Percentiles rank a stretch among this genome's conserved stretches.
These are phyloP conservation scores for Yarrowia hollandica DNA, from an alignment of 805 yeast species.

Conservation along the genomic window DNA sequence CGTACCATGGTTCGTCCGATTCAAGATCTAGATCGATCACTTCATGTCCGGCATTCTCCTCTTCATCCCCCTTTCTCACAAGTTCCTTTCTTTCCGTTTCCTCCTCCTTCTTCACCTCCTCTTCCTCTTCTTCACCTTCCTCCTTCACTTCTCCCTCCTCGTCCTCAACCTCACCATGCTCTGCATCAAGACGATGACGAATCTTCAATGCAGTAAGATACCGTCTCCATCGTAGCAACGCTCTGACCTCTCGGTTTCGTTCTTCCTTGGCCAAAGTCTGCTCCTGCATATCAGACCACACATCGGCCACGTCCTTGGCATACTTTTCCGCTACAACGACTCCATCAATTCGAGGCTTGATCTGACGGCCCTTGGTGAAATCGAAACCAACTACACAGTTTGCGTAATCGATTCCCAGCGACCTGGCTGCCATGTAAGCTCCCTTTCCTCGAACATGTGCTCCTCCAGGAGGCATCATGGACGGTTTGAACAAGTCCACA, in stretches of 20 bases:
- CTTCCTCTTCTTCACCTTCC: not conserved
- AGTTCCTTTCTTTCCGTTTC: no score
- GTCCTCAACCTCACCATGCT: conserved; percentile 34
- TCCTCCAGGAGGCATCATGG: conserved; percentile 85
- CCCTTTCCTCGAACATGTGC: conserved; percentile 44
- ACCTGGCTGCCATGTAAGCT: conserved; percentile 64
- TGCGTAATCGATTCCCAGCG: conserved; percentile 74
- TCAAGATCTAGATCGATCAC: not conserved
- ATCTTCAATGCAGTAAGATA: conserved; percentile 41
- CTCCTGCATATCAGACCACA: conserved; percentile 42
- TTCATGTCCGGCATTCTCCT: not conserved
- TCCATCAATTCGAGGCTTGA: conserved; percentile 71
- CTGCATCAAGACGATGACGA: conserved; percentile 33
- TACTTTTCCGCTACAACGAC: conserved; percentile 67
- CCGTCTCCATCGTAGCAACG: conserved; percentile 42
- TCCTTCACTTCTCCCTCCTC: not conserved
- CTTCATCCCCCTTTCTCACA: not conserved
- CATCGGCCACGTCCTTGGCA: conserved; percentile 58
- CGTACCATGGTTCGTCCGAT: conserved; percentile 2
- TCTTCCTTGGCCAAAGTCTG: conserved; percentile 52
- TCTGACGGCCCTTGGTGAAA: conserved; percentile 51
- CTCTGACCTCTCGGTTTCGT: conserved; percentile 48
- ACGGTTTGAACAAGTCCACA: conserved; percentile 71
- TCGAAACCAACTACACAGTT: conserved; percentile 87
- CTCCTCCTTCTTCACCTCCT: not conserved